A percentile compares a stretch with the other conserved stretches of the same genome.
phyloP scores from a whole-genome alignment of 1,139 yeast genomes.

The Schwanniomyces etchellsii region DNA sequence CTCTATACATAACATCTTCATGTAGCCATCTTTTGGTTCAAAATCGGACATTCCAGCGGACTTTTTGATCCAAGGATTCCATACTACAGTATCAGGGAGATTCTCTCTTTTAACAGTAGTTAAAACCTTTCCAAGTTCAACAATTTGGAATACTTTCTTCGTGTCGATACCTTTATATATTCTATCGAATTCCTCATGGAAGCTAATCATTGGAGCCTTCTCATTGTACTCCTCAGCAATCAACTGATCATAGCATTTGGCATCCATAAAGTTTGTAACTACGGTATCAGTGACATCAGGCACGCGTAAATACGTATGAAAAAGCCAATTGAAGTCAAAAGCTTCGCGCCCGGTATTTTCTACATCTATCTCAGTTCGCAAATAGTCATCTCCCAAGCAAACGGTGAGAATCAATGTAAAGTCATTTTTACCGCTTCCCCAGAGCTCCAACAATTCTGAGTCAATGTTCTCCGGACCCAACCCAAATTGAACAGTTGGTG shows the following conservation, averaged over 20 bases:
- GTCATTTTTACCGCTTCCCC: slow-evolving; percentile 50
- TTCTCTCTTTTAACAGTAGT: slow-evolving; percentile 61
- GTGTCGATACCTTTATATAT: slow-evolving; percentile 62
- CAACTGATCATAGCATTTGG: slow-evolving; percentile 69
- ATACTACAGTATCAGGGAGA: slow-evolving; percentile 85
- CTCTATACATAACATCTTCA: slow-evolving; percentile 88
- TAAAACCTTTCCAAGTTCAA: slow-evolving; percentile 63
- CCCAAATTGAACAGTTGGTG: slow-evolving; percentile 79
- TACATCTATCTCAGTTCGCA: slow-evolving; percentile 69
- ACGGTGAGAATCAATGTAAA: slow-evolving; percentile 75
- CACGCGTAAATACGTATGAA: slow-evolving; percentile 83
- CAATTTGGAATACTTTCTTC: slow-evolving; percentile 55
- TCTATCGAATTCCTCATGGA: slow-evolving; percentile 78
- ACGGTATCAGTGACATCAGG: slow-evolving; percentile 72
- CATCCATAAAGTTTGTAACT: slow-evolving; percentile 73
- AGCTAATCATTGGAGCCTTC: slow-evolving; percentile 65
- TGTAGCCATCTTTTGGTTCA: slow-evolving; percentile 76
- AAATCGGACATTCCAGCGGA: slow-evolving; percentile 81
- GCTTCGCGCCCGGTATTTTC: slow-evolving; percentile 58
- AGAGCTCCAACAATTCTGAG: slow-evolving; percentile 51
- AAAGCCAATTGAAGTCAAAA: slow-evolving; percentile 88
- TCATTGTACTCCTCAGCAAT: slow-evolving; percentile 58
- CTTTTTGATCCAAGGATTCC: slow-evolving; percentile 95
- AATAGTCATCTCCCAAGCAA: slow-evolving; percentile 43
- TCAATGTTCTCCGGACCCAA: slow-evolving; percentile 79